Percentiles rank a stretch among this genome's conserved stretches.
Evolutionary conservation across 2,329 filamentous ascomycete species (phyloP).

Genomic region (Nannizzia gypsea): DNA sequence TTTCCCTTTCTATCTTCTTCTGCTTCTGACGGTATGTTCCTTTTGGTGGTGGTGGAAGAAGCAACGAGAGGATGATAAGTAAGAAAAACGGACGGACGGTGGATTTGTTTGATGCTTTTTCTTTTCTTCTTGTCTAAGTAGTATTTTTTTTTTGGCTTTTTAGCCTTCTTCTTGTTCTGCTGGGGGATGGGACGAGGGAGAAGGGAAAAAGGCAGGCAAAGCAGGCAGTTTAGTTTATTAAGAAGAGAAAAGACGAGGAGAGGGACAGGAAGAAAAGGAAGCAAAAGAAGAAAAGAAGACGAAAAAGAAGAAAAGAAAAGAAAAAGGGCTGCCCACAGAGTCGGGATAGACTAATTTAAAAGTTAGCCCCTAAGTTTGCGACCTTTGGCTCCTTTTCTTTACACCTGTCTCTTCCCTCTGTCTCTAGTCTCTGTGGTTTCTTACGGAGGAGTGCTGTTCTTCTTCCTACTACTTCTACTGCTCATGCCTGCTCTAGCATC

Average conservation of each 20-base stretch:
- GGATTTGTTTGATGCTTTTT: background rate
- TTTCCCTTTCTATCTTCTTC: background rate
- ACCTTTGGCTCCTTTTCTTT: background rate
- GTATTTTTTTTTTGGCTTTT: background rate
- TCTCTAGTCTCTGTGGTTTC: background rate
- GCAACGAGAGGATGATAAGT: background rate
- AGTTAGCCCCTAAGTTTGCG: background rate
- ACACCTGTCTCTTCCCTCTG: background rate
- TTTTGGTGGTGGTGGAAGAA: background rate
- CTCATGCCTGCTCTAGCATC: background rate
- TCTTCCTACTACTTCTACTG: background rate
- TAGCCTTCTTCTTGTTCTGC: background rate
- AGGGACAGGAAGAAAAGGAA: background rate
- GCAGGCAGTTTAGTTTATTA: no score
- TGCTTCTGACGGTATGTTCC: background rate
- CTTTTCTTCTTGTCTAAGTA: background rate
- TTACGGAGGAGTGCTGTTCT: no score
- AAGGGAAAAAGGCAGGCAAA: background rate
- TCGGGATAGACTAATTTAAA: constrained; percentile 5
- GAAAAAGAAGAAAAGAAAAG: background rate
- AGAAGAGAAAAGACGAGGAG: background rate
- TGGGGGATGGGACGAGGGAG: background rate
- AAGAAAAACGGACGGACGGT: background rate
- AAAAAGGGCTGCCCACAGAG: background rate
- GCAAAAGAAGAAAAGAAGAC: background rate